Percentiles rank a stretch among this genome's conserved stretches.
These are phyloP conservation scores for Plasmodium vivax DNA, from an alignment of 169 alveolate species.

Conservation along the genomic window DNA sequence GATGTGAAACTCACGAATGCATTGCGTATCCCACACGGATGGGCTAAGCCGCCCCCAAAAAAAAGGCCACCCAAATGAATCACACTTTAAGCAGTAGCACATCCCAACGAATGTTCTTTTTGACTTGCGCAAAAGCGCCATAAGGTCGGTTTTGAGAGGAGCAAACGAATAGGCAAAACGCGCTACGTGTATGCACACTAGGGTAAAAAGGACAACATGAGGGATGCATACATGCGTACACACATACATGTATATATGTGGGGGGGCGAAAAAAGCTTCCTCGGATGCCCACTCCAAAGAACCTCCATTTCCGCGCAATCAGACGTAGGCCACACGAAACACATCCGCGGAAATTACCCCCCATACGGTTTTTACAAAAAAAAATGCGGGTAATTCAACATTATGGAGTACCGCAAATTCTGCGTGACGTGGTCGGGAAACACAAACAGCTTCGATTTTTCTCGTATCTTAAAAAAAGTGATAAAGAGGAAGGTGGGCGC, in stretches of 20 bases:
- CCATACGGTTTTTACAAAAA: background rate
- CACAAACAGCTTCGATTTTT: conserved; percentile 25
- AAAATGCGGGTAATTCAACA: conserved; percentile 55
- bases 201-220: background rate
- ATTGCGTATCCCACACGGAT: background rate
- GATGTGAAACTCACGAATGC: background rate
- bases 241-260: background rate
- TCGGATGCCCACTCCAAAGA: background rate
- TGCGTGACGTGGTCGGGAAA: conserved; percentile 62
- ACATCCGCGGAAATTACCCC: background rate
- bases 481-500: conserved; percentile 19
- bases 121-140: background rate
- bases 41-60: background rate
- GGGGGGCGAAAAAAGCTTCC: background rate
- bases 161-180: background rate
- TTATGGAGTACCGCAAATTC: conserved; percentile 57
- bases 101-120: background rate
- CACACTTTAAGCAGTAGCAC: background rate
- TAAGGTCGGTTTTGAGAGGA: background rate
- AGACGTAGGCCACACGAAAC: background rate
- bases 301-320: background rate
- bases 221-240: background rate
- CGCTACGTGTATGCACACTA: background rate
- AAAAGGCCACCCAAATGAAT: background rate
- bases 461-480: conserved; percentile 48